Evolutionary conservation across 305 asterid genomes (phyloP).

Genomic region (Fraxinus greggii): DNA sequence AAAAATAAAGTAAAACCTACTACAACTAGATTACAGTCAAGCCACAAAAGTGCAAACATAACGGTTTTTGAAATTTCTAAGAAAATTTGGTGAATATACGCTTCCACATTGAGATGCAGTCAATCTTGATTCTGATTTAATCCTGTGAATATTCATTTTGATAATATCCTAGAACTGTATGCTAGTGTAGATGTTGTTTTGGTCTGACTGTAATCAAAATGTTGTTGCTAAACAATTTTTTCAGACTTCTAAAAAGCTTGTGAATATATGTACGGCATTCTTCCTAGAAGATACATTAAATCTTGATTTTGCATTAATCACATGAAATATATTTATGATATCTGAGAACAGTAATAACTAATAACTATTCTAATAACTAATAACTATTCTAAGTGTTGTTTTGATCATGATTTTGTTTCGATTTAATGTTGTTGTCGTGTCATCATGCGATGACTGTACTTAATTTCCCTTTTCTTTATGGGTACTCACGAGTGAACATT

Average conservation of each 20-base stretch:
- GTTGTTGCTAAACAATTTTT: neutral
- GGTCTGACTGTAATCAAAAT: neutral
- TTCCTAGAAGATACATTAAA: neutral
- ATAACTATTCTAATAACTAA: neutral
- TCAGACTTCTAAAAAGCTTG: neutral
- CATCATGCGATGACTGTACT: neutral
- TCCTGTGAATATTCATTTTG: neutral
- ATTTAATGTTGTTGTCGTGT: neutral
- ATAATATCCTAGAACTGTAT: neutral
- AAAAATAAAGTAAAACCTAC: neutral
- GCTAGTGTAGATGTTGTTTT: neutral
- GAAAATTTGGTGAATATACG: neutral
- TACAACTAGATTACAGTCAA: neutral
- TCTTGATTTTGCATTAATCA: neutral
- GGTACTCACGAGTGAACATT: neutral
- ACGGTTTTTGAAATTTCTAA: neutral
- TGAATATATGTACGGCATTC: neutral
- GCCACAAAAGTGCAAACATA: neutral
- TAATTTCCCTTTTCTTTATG: neutral
- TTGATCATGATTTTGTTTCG: neutral
- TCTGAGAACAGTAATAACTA: neutral
- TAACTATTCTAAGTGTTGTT: neutral
- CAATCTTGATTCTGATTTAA: neutral
- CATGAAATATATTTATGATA: neutral
- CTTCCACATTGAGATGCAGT: neutral